A percentile compares a stretch with the other conserved stretches of the same genome.
phyloP scores from a whole-genome alignment of 805 yeast genomes.

The Saturnispora zaruensis region DNA sequence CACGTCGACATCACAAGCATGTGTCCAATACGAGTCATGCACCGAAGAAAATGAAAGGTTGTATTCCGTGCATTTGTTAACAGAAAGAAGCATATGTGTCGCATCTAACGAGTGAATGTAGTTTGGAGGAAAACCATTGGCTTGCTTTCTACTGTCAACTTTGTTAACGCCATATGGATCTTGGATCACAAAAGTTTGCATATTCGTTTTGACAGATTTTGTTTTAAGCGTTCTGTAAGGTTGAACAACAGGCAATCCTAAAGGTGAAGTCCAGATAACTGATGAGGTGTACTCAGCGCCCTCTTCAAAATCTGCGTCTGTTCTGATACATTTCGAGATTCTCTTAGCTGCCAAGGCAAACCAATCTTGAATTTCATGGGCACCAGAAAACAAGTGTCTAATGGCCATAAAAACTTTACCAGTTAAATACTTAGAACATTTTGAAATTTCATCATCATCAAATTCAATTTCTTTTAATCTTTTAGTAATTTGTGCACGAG shows the following conservation, averaged over 20 bases:
- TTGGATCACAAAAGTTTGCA: slow-evolving; percentile 77
- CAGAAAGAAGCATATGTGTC: slow-evolving; percentile 90
- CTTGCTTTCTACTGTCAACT: slow-evolving; percentile 84
- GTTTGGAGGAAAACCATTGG: slow-evolving; percentile 92
- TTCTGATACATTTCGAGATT: slow-evolving; percentile 67
- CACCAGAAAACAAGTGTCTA: slow-evolving; percentile 79
- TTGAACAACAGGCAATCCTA: slow-evolving; percentile 93
- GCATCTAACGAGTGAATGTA: slow-evolving; percentile 94
- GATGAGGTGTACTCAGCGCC: slow-evolving; percentile 67
- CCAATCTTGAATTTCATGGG: slow-evolving; percentile 96
- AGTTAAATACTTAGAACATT: slow-evolving; percentile 56
- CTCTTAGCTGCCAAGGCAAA: slow-evolving; percentile 75
- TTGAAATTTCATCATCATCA: slow-evolving; percentile 30
- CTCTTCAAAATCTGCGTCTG: slow-evolving; percentile 49
- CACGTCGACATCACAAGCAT: slow-evolving; percentile 69
- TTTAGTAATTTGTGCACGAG: slow-evolving; percentile 77
- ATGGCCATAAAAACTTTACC: slow-evolving; percentile 73
- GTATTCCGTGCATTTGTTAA: slow-evolving; percentile 59
- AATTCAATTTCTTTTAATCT: slow-evolving; percentile 56
- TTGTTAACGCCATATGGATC: slow-evolving; percentile 83
- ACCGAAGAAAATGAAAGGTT: slow-evolving; percentile 83
- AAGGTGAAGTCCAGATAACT: slow-evolving; percentile 96
- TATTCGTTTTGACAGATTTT: slow-evolving; percentile 64
- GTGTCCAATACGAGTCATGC: slow-evolving; percentile 98
- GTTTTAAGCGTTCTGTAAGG: slow-evolving; percentile 74